Evolutionary conservation across 306 rosid genomes (phyloP).

Genomic region (Geum urbanum): DNA sequence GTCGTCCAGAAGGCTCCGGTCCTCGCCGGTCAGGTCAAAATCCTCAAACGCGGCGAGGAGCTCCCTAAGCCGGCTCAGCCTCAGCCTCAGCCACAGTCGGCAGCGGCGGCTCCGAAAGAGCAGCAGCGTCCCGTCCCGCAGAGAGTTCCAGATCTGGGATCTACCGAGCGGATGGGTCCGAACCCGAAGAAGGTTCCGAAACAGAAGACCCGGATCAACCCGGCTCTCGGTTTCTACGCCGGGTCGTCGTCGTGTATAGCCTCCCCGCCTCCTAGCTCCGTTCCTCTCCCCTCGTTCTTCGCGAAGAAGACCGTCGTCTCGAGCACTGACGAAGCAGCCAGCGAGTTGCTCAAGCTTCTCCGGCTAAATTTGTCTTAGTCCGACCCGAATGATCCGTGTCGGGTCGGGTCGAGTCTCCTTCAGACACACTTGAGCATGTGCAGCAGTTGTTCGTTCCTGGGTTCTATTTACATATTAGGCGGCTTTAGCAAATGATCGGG

Average conservation of each 20-base stretch:
- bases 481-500: constrained; percentile 22
- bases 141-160: neutral
- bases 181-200: neutral
- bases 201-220: constrained; percentile 6
- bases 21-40: constrained; percentile 35
- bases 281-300: constrained; percentile 52
- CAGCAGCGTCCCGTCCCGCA: neutral
- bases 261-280: constrained; percentile 53
- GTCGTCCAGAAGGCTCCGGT: constrained; percentile 10
- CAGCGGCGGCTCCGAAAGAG: neutral
- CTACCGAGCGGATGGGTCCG: neutral
- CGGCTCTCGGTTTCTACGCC: constrained; percentile 31
- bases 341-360: constrained; percentile 30
- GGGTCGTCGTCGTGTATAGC: constrained; percentile 29
- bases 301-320: constrained; percentile 16
- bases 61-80: neutral
- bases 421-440: neutral
- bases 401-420: neutral
- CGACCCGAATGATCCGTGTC: neutral
- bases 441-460: neutral
- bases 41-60: constrained; percentile 41
- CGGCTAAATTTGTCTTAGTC: constrained; percentile 24
- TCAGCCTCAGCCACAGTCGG: neutral
- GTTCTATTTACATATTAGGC: neutral
- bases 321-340: constrained; percentile 30